A percentile compares a stretch with the other conserved stretches of the same genome.
phyloP scores from a whole-genome alignment of 2,329 filamentous ascomycete genomes.

The Apiospora kogelbergensis region DNA sequence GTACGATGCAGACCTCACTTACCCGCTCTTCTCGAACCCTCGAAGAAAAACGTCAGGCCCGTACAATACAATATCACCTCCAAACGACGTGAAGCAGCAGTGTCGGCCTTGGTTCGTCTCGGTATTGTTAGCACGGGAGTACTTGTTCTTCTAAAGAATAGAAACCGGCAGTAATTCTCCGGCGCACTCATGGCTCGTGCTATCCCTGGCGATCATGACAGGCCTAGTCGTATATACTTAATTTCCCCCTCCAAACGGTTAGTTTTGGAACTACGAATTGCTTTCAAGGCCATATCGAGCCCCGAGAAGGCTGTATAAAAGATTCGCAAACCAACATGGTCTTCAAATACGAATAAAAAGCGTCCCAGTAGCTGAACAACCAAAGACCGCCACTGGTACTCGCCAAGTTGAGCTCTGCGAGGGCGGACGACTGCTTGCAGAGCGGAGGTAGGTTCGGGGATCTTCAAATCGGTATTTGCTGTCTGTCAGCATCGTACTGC shows the following conservation, averaged over 20 bases:
- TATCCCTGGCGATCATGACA: background rate
- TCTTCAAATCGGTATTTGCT: background rate
- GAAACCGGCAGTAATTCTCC: background rate
- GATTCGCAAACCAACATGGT: background rate
- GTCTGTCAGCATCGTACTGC: background rate
- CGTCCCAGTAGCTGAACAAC: background rate
- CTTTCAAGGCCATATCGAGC: background rate
- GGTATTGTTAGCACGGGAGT: background rate
- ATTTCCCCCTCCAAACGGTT: background rate
- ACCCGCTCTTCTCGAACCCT: constrained; percentile 4
- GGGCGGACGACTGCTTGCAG: background rate
- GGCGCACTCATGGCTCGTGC: background rate
- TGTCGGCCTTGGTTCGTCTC: background rate
- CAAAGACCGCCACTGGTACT: too few relatives aligned
- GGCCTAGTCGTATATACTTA: background rate
- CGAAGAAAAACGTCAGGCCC: background rate
- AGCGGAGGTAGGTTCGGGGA: background rate
- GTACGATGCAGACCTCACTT: background rate
- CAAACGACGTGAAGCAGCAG: background rate
- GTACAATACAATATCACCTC: background rate
- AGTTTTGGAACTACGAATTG: background rate
- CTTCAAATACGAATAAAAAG: background rate
- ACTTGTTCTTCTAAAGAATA: background rate
- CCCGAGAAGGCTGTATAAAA: background rate
- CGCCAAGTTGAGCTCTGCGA: background rate